Evolutionary conservation across 164 flowering plant species (phyloP), one percentile per base, ranked within the genome.

Genomic region (Paratinospora sagittata): DNA sequence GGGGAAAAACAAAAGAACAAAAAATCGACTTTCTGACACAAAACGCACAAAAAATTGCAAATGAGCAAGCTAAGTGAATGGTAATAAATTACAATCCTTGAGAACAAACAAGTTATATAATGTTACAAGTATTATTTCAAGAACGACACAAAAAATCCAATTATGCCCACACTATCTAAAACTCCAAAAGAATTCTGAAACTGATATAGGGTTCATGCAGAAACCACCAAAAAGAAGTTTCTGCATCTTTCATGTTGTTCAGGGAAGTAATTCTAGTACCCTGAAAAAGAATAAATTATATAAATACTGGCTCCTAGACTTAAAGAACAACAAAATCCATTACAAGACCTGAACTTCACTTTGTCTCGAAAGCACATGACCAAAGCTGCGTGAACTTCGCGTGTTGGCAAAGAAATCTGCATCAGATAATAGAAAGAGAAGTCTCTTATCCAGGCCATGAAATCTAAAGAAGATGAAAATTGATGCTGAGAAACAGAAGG

Each of bases 341-440:
- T 70, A 71, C 58, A 30, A 74, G 49, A 68, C 65, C 47, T 49
- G 64, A 23, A 58, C 61, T 63, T 27, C 61, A 55, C 61, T 55
- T 55, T 9, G 21, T 52, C 21, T 49, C 68, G 41, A 52, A 17
- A 55, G 55, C 74, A 64, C 68, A 65, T 23, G 61, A 19, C 24
- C 45, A 2, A 67, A 34, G 52, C 14, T 16, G 61, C 19, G 61
- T 55, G 17, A n/a, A 16, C 61, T n/a, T 19, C 47, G 10, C 24
- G n/a, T 9, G 23, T 17, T 30, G 9, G 47, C 72, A 43, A 72
- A 14, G 26, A 68, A 36, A 72, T 71, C 84, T 76, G 80, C 81
- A 74, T 24, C 30, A 61, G 33, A 61, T 9, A 12, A 27, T 13
- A 61, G 17, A 30, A 52, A 23, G 61, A 55, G n/a, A 55, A 55